Evolutionary conservation across 495 filamentous ascomycete species (phyloP).

Genomic region (Penicillium canariense): DNA sequence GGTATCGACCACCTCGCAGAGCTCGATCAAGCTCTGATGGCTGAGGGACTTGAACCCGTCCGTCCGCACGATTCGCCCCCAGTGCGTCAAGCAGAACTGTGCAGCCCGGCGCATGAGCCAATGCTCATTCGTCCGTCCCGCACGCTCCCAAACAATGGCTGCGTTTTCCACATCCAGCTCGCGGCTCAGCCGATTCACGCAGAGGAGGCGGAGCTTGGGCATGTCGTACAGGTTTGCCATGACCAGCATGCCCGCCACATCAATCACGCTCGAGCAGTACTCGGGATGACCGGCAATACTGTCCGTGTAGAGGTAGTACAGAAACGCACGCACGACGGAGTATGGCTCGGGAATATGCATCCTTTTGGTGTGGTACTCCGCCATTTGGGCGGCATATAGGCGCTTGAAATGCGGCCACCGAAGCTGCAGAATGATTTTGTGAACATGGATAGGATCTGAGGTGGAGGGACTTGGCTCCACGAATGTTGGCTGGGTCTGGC

Average conservation of each 20-base stretch:
- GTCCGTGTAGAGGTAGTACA: conserved; percentile 96
- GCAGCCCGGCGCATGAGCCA: conserved; percentile 88
- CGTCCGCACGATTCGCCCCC: conserved; percentile 92
- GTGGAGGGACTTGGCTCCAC: conserved; percentile 61
- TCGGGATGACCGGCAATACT: conserved; percentile 69
- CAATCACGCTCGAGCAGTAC: conserved; percentile 67
- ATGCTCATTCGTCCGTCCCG: conserved; percentile 82
- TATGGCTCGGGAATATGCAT: conserved; percentile 99
- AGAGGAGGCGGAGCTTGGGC: conserved; percentile 83
- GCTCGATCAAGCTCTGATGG: conserved; percentile 73
- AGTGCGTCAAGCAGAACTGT: conserved; percentile 83
- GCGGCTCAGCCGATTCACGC: conserved; percentile 79
- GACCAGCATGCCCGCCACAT: conserved; percentile 93
- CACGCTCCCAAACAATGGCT: conserved; percentile 93
- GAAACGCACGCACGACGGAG: conserved; percentile 86
- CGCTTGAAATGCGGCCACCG: conserved; percentile 96
- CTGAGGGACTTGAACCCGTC: conserved; percentile 78
- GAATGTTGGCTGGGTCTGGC: conserved; percentile 54
- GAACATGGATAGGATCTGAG: conserved; percentile 84
- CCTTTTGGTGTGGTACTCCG: conserved; percentile 90
- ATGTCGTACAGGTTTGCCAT: conserved; percentile 98
- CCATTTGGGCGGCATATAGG: conserved; percentile 88
- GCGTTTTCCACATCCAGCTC: conserved; percentile 94
- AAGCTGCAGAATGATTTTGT: conserved; percentile 87
- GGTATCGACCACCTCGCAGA: conserved; percentile 89